Evolutionary conservation across 257 asterid genomes (phyloP), one percentile per base, ranked within the genome.

Genomic region (Gentiana dahurica): DNA sequence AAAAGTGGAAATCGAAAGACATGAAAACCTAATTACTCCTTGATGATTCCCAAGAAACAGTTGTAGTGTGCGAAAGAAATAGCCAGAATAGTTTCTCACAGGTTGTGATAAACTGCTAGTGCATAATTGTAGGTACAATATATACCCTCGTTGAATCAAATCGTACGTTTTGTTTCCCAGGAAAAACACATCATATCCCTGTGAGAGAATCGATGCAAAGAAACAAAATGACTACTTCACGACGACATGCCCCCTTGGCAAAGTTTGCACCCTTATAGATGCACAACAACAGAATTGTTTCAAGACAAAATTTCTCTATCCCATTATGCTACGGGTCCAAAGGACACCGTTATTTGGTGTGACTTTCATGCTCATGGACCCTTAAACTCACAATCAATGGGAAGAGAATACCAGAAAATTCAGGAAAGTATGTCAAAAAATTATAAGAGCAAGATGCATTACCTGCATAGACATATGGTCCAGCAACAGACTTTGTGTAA

Each of bases 381-480:
- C 51, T 24, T 3, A 24, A 8, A 12, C 37, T 35, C 11, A 10
- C 5, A 4, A 46, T n/a, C 9, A 36, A 12, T 9, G 49, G 39
- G 48, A 24, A 4, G 43, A 39, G 33, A 4, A 13, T 37, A n/a
- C 6, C 4, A 2, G 52, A 38, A 9, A 12, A 6, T 3, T 37
- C 34, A 51, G 33, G 37, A 51, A 33, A 8, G 12, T 12, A 4
- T 8, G 39, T 35, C 34, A 12, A 54, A 12, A 54, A 9, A 33
- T 35, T 54, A 43, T 34, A 12, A 32, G 1, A 12, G 9, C 32
- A 34, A 12, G 15, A 3, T 55, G 5, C 2, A 12, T 46, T 35
- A 63, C 68, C 68, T 54, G 61, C 39, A 50, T 58, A 59, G 32
- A 47, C 50, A 46, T 44, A 60, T 6, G 61, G 61, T 36, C 61